Percentiles rank a stretch among this genome's conserved stretches.
Evolutionary conservation across 23 red algal genomes (phyloP).

Genomic region (Gracilaria domingensis): DNA sequence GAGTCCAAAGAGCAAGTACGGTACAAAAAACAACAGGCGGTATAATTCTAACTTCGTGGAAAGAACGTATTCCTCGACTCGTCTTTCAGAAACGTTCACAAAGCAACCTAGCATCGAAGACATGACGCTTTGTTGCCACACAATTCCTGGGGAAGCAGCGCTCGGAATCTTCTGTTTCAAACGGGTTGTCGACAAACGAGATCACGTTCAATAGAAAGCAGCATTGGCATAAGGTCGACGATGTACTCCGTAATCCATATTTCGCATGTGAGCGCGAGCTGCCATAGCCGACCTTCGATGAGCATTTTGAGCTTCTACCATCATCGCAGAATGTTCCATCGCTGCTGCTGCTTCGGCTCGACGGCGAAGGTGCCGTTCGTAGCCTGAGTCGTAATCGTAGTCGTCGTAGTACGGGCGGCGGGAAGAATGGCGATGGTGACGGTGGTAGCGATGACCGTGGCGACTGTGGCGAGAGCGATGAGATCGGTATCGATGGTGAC

Average conservation of each 20-base stretch:
- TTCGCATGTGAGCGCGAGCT: constrained; percentile 6
- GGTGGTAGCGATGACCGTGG: constrained; percentile 21
- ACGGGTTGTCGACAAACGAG: background rate
- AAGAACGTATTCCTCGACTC: background rate
- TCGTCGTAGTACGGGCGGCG: constrained; percentile 19
- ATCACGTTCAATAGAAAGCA: background rate
- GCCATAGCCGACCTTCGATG: constrained; percentile 28
- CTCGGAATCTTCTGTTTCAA: background rate
- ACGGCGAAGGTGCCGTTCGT: constrained; percentile 26
- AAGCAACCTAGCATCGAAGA: background rate
- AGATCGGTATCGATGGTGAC: constrained; percentile 21
- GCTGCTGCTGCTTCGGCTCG: constrained; percentile 26
- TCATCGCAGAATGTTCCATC: constrained; percentile 28
- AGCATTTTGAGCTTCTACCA: constrained; percentile 18
- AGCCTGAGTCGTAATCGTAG: constrained; percentile 24
- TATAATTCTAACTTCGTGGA: background rate
- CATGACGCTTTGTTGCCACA: background rate
- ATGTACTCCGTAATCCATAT: constrained; percentile 21
- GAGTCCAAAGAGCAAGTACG: background rate
- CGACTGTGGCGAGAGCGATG: constrained; percentile 31
- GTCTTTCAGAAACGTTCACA: background rate
- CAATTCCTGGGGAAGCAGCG: background rate
- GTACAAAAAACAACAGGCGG: constrained; percentile 11
- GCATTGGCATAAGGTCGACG: background rate
- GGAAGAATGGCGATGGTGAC: constrained; percentile 27